phyloP scores from a whole-genome alignment of 2,329 filamentous ascomycete genomes.

The Claviceps sp. region DNA sequence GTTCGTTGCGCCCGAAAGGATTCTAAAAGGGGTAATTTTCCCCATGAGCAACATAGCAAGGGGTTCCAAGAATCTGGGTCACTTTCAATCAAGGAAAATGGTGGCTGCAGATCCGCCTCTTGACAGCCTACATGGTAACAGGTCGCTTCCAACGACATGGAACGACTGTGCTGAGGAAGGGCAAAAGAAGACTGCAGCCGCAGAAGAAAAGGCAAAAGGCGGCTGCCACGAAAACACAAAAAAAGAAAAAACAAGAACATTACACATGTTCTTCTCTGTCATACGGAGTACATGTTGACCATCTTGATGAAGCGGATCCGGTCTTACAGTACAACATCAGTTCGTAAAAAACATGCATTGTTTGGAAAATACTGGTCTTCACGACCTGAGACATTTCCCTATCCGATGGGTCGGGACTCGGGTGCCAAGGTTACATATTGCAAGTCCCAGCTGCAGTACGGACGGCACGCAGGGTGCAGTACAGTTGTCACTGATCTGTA shows the following conservation, averaged over 20 bases:
- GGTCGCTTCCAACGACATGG: not conserved
- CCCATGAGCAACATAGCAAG: not conserved
- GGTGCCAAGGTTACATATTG: not conserved
- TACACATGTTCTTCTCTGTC: not conserved
- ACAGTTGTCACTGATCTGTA: not conserved
- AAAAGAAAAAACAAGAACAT: not conserved
- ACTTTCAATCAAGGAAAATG: not conserved
- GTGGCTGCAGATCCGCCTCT: not conserved
- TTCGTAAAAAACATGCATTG: not conserved
- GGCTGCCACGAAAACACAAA: no score
- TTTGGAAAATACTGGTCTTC: not conserved
- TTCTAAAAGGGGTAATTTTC: not conserved
- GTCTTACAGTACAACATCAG: not conserved
- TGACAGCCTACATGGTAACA: no score
- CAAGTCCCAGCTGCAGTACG: not conserved
- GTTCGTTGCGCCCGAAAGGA: not conserved
- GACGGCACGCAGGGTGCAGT: not conserved
- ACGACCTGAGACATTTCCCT: not conserved
- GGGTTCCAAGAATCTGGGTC: not conserved
- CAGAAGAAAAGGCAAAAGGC: not conserved
- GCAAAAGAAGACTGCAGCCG: not conserved
- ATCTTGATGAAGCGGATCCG: not conserved
- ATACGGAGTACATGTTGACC: not conserved
- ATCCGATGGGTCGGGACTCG: not conserved
- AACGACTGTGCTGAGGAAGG: not conserved